Percentiles rank a stretch among this genome's conserved stretches.
Evolutionary conservation across 192 early-diverging fungal species (phyloP).

Genomic region (Linnemannia exigua): DNA sequence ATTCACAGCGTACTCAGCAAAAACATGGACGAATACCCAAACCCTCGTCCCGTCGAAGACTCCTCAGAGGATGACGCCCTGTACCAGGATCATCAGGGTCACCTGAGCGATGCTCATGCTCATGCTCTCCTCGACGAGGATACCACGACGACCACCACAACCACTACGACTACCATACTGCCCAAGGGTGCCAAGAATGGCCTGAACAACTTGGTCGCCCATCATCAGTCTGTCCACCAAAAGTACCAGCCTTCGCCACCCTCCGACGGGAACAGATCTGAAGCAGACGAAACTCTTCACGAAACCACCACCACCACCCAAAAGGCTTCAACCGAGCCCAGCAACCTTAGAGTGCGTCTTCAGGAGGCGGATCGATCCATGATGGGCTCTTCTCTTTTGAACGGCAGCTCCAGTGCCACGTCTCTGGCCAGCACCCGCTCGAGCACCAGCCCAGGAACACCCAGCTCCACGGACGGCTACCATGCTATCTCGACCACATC

Average conservation of each 20-base stretch:
- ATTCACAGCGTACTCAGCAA: conserved; percentile 2
- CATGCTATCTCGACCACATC: conserved; percentile 38
- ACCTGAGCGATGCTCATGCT: neutral
- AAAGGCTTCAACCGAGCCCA: neutral
- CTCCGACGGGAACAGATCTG: conserved; percentile 6
- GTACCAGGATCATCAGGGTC: neutral
- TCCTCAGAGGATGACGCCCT: conserved; percentile 14
- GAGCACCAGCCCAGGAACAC: conserved; percentile 27
- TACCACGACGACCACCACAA: conserved; percentile 24
- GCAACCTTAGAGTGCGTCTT: neutral
- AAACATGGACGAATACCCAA: conserved; percentile 15
- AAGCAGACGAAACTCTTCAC: neutral
- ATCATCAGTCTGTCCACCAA: conserved; percentile 32
- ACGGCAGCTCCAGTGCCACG: conserved; percentile 10
- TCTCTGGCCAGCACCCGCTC: conserved; percentile 30
- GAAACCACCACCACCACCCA: neutral
- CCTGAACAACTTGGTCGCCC: conserved; percentile 17
- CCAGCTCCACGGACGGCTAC: conserved; percentile 27
- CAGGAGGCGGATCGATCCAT: neutral
- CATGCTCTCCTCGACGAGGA: conserved; percentile 13
- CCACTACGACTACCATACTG: conserved; percentile 13
- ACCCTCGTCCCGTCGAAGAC: conserved; percentile 24
- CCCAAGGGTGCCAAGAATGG: conserved; percentile 5
- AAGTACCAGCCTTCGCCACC: neutral
- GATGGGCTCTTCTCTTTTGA: neutral